A percentile compares a stretch with the other conserved stretches of the same genome.
phyloP scores from a whole-genome alignment of 257 asterid species.

The Coffea eugenioides region DNA sequence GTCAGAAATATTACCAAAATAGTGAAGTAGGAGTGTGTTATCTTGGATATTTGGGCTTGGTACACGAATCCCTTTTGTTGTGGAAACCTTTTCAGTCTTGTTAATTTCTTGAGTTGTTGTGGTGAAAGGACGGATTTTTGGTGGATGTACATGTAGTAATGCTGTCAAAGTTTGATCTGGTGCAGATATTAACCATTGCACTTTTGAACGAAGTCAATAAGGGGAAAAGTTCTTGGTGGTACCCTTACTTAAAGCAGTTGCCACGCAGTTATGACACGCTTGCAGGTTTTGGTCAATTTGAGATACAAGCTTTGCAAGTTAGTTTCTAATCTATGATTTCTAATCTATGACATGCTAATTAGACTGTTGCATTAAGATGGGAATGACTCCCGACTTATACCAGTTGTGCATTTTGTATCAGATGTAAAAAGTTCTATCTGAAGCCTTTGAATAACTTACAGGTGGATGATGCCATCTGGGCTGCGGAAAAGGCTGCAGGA shows the following conservation, averaged over 20 bases:
- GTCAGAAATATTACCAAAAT: neutral
- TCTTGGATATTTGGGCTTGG: neutral
- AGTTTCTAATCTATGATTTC: constrained; percentile 20
- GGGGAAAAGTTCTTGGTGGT: constrained; percentile 73
- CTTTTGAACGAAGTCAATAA: constrained; percentile 77
- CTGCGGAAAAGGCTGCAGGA: constrained; percentile 65
- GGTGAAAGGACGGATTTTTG: neutral
- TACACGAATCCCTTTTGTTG: neutral
- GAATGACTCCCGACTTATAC: neutral
- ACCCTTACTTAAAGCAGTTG: constrained; percentile 76
- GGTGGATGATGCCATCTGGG: constrained; percentile 90
- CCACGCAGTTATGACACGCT: constrained; percentile 76
- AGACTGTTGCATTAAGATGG: neutral
- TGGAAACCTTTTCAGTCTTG: neutral
- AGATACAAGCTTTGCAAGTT: constrained; percentile 84
- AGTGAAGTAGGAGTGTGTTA: neutral
- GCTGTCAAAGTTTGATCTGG: constrained; percentile 11
- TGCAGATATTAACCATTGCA: constrained; percentile 67
- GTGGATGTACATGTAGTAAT: neutral
- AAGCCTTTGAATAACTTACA: constrained; percentile 38
- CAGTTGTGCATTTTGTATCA: neutral
- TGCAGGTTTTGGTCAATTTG: constrained; percentile 56
- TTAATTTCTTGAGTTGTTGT: neutral
- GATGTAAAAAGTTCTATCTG: constrained; percentile 22
- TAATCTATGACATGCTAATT: neutral